Evolutionary conservation across 129 eudicot species (phyloP), one percentile per base, ranked within the genome.

Genomic region (Chrysanthemum lavandulifolium): DNA sequence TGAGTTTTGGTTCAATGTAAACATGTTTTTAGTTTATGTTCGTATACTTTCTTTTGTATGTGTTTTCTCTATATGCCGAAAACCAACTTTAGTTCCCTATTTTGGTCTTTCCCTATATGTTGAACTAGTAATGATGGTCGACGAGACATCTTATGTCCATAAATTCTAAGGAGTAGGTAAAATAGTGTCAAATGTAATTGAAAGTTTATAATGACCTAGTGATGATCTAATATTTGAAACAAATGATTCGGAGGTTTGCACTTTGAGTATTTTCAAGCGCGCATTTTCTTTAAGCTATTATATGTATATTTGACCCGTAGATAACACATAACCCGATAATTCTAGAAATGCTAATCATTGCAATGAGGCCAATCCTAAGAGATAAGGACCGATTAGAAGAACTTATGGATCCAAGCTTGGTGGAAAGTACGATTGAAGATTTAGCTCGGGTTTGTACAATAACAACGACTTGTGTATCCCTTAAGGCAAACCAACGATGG

Each of bases 401-500:
- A n/a, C n/a, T n/a, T n/a, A n/a, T n/a, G n/a, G n/a, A n/a, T n/a
- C n/a, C n/a, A n/a, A n/a, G n/a, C 93, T 90, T 7, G 89, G 86
- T 6, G 91, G 89, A 23, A 90, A 90, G 68, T 94, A 86, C 97
- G 29, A 83, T 81, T 81, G 98, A 94, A 84, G 98, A 94, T 73
- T 81, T 90, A 67, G 49, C 84, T 12, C 81, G 97, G 62, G 98
- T 90, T 59, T 94, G n/a, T n/a, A n/a, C n/a, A n/a, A n/a, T n/a
- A n/a, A 97, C 96, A 33, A 97, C 97, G 53, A 97, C 98, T 75
- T 90, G 98, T 88, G 98, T 90, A 60, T 81, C 98, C 18, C 93
- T 97, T 0, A 93, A 94, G 79, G 91, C 93, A 69, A 86, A 77
- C 78, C 98, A 94, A 76, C 81, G 98, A 54, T 97, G 97, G 33